These are phyloP conservation scores for Vitis hybrid DNA, from an alignment of 177 flowering plant genomes.

Conservation along the genomic window DNA sequence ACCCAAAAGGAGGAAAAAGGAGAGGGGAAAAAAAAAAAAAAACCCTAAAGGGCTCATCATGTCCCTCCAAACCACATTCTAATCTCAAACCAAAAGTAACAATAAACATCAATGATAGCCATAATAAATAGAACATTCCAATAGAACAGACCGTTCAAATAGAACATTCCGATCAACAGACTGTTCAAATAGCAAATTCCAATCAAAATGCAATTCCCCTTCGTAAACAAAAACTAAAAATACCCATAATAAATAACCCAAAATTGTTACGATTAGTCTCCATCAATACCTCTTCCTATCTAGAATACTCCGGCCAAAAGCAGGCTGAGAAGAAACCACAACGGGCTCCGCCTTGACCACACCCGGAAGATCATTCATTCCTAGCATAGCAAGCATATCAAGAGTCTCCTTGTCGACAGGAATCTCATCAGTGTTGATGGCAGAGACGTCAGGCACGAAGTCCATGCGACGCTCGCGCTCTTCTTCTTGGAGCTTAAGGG, in stretches of 20 bases:
- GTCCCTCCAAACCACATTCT: neutral
- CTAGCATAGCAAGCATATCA: constrained; percentile 60
- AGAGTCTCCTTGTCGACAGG: constrained; percentile 63
- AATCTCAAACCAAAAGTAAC: neutral
- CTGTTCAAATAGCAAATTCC: too few species aligned
- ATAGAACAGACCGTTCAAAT: too few species aligned
- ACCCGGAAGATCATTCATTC: constrained; percentile 58
- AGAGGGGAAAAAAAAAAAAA: neutral
- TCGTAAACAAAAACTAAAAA: neutral
- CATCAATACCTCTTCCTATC: constrained; percentile 13
- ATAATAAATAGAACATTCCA: too few species aligned
- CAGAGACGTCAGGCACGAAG: constrained; percentile 64
- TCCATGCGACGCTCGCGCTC: constrained; percentile 75
- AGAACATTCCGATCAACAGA: too few species aligned
- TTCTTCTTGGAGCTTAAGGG: constrained; percentile 64
- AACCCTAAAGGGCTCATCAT: neutral
- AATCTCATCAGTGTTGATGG: constrained; percentile 46
- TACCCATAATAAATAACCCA: neutral
- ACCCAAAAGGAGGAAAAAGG: neutral
- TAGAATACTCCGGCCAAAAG: constrained; percentile 19
- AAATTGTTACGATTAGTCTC: neutral
- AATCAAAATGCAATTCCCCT: neutral
- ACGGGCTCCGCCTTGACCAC: constrained; percentile 40
- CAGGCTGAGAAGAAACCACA: constrained; percentile 9
- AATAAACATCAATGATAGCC: neutral